phyloP scores from a whole-genome alignment of 148 eudicot genomes.

The Euryodendron excelsum region DNA sequence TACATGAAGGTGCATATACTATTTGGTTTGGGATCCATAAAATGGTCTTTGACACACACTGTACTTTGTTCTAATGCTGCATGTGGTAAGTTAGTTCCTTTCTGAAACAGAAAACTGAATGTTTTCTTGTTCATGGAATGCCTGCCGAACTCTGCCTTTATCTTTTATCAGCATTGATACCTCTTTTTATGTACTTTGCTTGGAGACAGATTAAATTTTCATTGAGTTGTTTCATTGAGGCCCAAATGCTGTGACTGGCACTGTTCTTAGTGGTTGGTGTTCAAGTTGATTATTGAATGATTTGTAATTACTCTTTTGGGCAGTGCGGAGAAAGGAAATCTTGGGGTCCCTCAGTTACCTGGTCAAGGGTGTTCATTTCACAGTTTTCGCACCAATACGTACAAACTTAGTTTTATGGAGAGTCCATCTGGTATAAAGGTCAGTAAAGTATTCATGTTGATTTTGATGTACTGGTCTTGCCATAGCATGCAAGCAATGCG shows the following conservation, averaged over 20 bases:
- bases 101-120: background rate
- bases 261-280: background rate
- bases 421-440: slow-evolving; percentile 99
- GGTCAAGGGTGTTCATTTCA: slow-evolving; percentile 99
- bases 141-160: background rate
- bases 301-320: slow-evolving; percentile 20
- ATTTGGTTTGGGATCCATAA: background rate
- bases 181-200: background rate
- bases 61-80: background rate
- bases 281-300: slow-evolving; percentile 1
- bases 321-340: slow-evolving; percentile 93
- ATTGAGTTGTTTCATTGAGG: too few species aligned
- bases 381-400: slow-evolving; percentile 91
- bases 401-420: slow-evolving; percentile 95
- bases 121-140: too few species aligned
- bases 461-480: background rate
- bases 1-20: background rate
- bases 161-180: background rate
- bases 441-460: background rate
- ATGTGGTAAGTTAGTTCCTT: background rate
- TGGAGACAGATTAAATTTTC: background rate
- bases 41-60: background rate
- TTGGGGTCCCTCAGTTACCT: slow-evolving; percentile 98
- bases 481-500: background rate
- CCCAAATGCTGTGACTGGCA: background rate